Percentiles rank a stretch among this genome's conserved stretches.
Evolutionary conservation across 2,329 filamentous ascomycete genomes (phyloP).

Genomic region (Cytospora piceicola): DNA sequence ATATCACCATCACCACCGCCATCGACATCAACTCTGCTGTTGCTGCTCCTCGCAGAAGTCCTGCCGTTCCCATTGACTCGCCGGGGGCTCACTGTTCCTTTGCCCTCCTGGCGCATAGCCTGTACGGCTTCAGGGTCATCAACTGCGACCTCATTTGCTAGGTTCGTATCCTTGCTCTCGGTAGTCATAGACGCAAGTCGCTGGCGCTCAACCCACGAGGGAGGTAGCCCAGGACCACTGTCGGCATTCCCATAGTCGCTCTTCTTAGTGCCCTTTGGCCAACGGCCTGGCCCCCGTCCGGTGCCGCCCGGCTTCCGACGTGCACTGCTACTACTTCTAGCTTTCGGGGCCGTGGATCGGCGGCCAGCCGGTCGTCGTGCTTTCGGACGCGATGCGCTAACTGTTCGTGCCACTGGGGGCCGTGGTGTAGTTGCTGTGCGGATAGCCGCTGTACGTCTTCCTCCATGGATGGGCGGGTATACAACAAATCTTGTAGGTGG

Average conservation of each 20-base stretch:
- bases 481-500: conserved; percentile 76
- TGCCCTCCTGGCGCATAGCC: conserved; percentile 41
- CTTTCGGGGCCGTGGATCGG: conserved; percentile 42
- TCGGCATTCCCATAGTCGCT: conserved; percentile 69
- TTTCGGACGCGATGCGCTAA: conserved; percentile 44
- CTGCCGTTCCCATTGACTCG: conserved; percentile 32
- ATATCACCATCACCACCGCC: conserved; percentile 33
- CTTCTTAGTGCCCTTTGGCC: conserved; percentile 71
- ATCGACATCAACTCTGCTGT: conserved; percentile 7
- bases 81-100: conserved; percentile 27
- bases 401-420: conserved; percentile 42
- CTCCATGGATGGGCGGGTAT: conserved; percentile 66
- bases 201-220: conserved; percentile 52
- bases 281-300: conserved; percentile 66
- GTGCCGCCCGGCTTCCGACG: conserved; percentile 65
- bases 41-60: conserved; percentile 35
- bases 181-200: conserved; percentile 30
- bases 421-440: conserved; percentile 48
- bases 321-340: conserved; percentile 47
- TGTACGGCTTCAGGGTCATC: conserved; percentile 43
- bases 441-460: conserved; percentile 48
- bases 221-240: conserved; percentile 66
- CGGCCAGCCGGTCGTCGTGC: conserved; percentile 44
- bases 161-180: conserved; percentile 32
- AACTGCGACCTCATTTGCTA: conserved; percentile 37